phyloP scores from a whole-genome alignment of 1,284 basidiomycete genomes.

The Caloboletus inedulis region DNA sequence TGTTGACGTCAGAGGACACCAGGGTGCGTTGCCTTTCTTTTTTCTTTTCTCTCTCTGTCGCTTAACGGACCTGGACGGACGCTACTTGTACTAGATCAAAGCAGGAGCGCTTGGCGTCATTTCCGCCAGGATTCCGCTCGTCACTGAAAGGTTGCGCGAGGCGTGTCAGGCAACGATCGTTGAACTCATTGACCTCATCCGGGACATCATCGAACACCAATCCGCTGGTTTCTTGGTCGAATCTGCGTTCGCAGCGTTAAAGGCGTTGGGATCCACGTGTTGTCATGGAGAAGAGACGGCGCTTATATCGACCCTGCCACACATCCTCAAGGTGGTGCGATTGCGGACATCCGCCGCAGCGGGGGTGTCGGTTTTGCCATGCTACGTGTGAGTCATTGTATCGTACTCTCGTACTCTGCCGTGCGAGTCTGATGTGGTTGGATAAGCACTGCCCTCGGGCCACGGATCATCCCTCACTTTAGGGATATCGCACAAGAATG shows the following conservation, averaged over 20 bases:
- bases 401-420: conserved; percentile 1
- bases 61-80: not conserved
- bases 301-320: conserved; percentile 57
- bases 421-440: conserved; percentile 7
- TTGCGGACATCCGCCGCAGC: conserved; percentile 35
- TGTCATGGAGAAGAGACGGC: conserved; percentile 64
- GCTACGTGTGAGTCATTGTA: conserved; percentile 51
- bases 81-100: conserved; percentile 46
- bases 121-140: conserved; percentile 58
- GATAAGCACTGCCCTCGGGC: conserved; percentile 70
- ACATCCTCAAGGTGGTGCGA: conserved; percentile 49
- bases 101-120: conserved; percentile 65
- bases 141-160: conserved; percentile 58
- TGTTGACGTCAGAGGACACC: conserved; percentile 51
- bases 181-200: conserved; percentile 51
- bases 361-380: conserved; percentile 55
- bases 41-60: no score
- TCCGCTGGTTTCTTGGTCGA: conserved; percentile 39
- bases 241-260: conserved; percentile 57
- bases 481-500: conserved; percentile 66
- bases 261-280: conserved; percentile 55
- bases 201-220: conserved; percentile 45
- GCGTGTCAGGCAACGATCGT: conserved; percentile 48
- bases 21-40: conserved; percentile 35
- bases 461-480: conserved; percentile 82